phyloP scores from a whole-genome alignment of 129 eudicot species.

The Chrysanthemum makinoi region DNA sequence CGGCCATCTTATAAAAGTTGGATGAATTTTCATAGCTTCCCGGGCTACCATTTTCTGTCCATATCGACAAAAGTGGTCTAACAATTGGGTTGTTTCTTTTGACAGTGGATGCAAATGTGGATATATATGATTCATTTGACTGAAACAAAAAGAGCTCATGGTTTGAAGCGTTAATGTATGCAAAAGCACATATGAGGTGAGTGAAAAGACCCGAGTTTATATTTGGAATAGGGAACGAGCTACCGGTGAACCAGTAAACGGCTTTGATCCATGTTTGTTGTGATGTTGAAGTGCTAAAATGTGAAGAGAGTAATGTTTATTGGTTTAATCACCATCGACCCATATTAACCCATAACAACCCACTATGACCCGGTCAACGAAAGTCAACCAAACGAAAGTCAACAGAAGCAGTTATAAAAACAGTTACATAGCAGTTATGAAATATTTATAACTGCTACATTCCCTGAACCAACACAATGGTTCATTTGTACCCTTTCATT shows the following conservation, averaged over 20 bases:
- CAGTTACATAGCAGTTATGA: too few relatives aligned
- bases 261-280: constrained; percentile 33
- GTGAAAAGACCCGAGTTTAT: constrained; percentile 65
- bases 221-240: constrained; percentile 30
- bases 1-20: constrained; percentile 35
- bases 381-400: too few relatives aligned
- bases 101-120: constrained; percentile 49
- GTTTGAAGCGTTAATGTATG: constrained; percentile 38
- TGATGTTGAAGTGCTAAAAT: constrained; percentile 10
- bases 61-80: constrained; percentile 57
- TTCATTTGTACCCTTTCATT: too few relatives aligned
- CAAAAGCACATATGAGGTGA: constrained; percentile 69
- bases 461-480: too few relatives aligned
- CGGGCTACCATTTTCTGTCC: constrained; percentile 10
- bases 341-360: too few relatives aligned
- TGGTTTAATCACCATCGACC: too few relatives aligned
- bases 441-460: too few relatives aligned
- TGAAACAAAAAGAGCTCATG: constrained; percentile 32
- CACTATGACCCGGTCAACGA: too few relatives aligned
- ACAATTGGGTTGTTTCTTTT: constrained; percentile 44
- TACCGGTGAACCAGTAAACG: constrained; percentile 61
- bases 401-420: too few relatives aligned
- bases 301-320: background rate
- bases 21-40: constrained; percentile 25
- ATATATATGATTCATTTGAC: constrained; percentile 23